Evolutionary conservation across 2,329 filamentous ascomycete genomes (phyloP).

Genomic region (Aaosphaeria pasadenensis): DNA sequence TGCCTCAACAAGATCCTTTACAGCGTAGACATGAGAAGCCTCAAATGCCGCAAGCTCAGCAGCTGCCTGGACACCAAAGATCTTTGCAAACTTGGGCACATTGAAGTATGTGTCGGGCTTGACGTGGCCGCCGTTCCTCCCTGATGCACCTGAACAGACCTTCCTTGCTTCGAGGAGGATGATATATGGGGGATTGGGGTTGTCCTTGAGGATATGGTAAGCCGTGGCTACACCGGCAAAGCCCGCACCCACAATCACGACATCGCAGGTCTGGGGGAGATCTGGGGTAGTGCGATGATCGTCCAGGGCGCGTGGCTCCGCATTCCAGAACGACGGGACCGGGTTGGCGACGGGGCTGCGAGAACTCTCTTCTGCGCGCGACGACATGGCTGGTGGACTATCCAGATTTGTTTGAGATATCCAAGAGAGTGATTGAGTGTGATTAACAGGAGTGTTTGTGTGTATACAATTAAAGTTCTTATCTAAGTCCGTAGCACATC

Average conservation of each 20-base stretch:
- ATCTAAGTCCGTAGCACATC: too few relatives aligned
- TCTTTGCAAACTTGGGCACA: neutral
- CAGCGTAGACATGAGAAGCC: constrained; percentile 62
- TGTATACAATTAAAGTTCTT: too few relatives aligned
- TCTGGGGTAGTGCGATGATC: constrained; percentile 66
- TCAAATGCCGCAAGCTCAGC: constrained; percentile 63
- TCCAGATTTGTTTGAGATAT: too few relatives aligned
- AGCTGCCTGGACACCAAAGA: neutral
- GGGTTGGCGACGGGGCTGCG: too few relatives aligned
- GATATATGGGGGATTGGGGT: constrained; percentile 50
- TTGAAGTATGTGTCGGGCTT: neutral
- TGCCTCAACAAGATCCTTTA: constrained; percentile 56
- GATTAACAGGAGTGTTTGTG: too few relatives aligned
- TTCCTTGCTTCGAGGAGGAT: constrained; percentile 76
- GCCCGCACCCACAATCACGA: constrained; percentile 71
- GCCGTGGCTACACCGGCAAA: constrained; percentile 74
- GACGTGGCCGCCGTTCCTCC: constrained; percentile 55
- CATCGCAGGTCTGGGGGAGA: constrained; percentile 62
- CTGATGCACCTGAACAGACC: constrained; percentile 79
- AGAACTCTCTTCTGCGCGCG: too few relatives aligned
- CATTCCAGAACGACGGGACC: constrained; percentile 67
- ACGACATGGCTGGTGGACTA: too few relatives aligned
- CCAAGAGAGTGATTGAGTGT: too few relatives aligned
- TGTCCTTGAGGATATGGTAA: constrained; percentile 54
- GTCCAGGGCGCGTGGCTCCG: constrained; percentile 61